Evolutionary conservation across 192 early-diverging fungal species (phyloP).

Genomic region (Podila minutissima): DNA sequence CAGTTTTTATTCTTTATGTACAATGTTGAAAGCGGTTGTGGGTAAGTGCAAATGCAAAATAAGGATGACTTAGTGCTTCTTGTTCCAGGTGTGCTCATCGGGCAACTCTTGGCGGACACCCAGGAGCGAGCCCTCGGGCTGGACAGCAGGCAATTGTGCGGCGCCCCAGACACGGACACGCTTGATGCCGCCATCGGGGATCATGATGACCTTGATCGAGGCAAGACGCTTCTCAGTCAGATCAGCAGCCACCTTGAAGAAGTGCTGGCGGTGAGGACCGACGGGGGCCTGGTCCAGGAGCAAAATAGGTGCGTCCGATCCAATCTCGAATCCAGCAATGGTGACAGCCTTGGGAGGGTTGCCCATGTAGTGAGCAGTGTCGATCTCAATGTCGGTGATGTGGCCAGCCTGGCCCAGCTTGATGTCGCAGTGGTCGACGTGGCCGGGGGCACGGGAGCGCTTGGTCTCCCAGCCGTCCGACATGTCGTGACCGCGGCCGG

Average conservation of each 20-base stretch:
- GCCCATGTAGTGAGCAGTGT: slow-evolving; percentile 91
- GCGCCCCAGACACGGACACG: slow-evolving; percentile 86
- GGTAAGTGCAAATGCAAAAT: background rate
- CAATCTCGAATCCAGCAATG: slow-evolving; percentile 69
- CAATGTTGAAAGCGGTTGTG: background rate
- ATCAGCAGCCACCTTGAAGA: slow-evolving; percentile 64
- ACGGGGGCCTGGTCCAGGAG: slow-evolving; percentile 50
- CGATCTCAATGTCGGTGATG: slow-evolving; percentile 79
- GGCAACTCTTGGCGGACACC: slow-evolving; percentile 51
- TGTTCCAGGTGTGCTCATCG: slow-evolving; percentile 54
- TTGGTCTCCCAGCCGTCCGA: slow-evolving; percentile 95
- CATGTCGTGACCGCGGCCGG: slow-evolving; percentile 84
- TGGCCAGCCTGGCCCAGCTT: slow-evolving; percentile 79
- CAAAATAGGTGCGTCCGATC: slow-evolving; percentile 30
- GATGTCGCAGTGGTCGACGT: slow-evolving; percentile 82
- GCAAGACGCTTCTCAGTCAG: slow-evolving; percentile 58
- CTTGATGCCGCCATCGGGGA: slow-evolving; percentile 90
- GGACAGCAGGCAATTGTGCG: slow-evolving; percentile 49
- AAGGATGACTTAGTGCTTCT: slow-evolving; percentile 26
- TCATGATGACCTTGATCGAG: slow-evolving; percentile 63
- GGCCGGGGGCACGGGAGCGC: slow-evolving; percentile 79
- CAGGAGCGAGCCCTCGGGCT: slow-evolving; percentile 38
- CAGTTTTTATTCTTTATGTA: background rate
- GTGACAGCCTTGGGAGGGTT: slow-evolving; percentile 87
- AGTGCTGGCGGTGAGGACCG: slow-evolving; percentile 79